A percentile compares a stretch with the other conserved stretches of the same genome.
phyloP scores from a whole-genome alignment of 768 basidiomycete genomes.

The Collybia mongolica region DNA sequence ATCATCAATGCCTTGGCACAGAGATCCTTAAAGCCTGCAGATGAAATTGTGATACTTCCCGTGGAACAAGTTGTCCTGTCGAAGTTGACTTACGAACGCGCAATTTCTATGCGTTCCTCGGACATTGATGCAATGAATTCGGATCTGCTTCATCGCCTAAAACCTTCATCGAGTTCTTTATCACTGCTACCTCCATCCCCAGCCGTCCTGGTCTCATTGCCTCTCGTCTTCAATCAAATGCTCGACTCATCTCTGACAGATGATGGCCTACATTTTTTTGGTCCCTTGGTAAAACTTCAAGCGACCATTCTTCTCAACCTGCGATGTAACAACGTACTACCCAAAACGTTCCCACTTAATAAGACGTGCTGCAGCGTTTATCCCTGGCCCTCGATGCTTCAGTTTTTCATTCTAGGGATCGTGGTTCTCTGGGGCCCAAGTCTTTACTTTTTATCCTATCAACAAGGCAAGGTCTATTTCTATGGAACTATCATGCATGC shows the following conservation, averaged over 20 bases:
- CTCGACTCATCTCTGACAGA: slow-evolving; percentile 70
- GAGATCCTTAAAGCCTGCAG: slow-evolving; percentile 47
- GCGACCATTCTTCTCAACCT: slow-evolving; percentile 78
- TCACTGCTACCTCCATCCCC: slow-evolving; percentile 21
- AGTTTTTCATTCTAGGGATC: slow-evolving; percentile 48
- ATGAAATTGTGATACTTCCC: slow-evolving; percentile 76
- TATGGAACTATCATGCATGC: no score
- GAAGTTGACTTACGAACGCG: slow-evolving; percentile 64
- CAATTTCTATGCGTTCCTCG: slow-evolving; percentile 65
- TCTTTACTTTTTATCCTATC: slow-evolving; percentile 30
- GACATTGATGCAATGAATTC: slow-evolving; percentile 94
- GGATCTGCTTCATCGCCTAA: slow-evolving; percentile 70
- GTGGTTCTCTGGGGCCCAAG: slow-evolving; percentile 54
- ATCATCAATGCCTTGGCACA: slow-evolving; percentile 51
- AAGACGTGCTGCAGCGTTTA: slow-evolving; percentile 84
- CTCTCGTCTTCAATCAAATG: slow-evolving; percentile 81
- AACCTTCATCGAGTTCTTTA: slow-evolving; percentile 28
- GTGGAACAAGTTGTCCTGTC: slow-evolving; percentile 68
- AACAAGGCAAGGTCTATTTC: slow-evolving; percentile 13
- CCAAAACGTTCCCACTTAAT: slow-evolving; percentile 61
- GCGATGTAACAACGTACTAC: slow-evolving; percentile 72
- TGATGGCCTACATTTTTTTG: slow-evolving; percentile 84
- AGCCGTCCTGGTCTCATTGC: slow-evolving; percentile 50
- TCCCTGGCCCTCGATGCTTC: slow-evolving; percentile 58
- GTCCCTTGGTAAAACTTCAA: slow-evolving; percentile 60